phyloP scores from a whole-genome alignment of 129 eudicot species.

The Mikania micrantha region DNA sequence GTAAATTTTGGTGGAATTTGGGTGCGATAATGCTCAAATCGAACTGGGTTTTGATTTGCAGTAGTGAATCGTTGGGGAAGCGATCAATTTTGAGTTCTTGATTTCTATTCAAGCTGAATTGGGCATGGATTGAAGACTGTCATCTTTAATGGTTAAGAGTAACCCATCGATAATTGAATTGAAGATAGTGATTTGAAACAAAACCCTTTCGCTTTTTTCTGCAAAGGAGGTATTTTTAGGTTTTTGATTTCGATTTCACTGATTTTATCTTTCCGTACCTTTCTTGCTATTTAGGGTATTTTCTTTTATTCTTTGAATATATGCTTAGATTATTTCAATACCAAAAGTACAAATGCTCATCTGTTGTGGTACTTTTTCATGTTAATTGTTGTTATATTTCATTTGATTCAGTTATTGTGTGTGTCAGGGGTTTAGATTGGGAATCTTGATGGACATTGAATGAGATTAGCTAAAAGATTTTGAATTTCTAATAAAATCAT shows the following conservation, averaged over 20 bases:
- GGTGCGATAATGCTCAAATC: conserved; percentile 10
- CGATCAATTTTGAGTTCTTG: conserved; percentile 19
- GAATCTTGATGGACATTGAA: background rate
- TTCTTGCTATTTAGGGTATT: conserved; percentile 21
- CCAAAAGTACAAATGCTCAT: conserved; percentile 14
- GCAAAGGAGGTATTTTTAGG: conserved; percentile 22
- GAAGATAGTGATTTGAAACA: conserved; percentile 10
- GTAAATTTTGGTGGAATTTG: conserved; percentile 2
- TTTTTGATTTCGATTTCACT: background rate
- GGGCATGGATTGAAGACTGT: conserved; percentile 21
- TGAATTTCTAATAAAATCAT: background rate
- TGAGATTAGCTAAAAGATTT: background rate
- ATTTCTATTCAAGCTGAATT: conserved; percentile 13
- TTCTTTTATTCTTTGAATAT: conserved; percentile 4
- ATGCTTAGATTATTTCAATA: background rate
- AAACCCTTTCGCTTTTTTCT: conserved; percentile 2
- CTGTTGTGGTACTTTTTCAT: background rate
- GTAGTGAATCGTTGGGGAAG: background rate
- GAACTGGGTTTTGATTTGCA: background rate
- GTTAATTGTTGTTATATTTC: no score
- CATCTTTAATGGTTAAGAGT: no score
- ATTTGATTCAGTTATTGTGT: no score
- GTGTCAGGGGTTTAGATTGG: background rate
- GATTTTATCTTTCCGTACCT: conserved; percentile 5
- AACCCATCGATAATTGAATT: conserved; percentile 1